Conservation (phyloP, 2,329 filamentous ascomycete genomes). For the Pseudofabraea citricarpa region DNA sequence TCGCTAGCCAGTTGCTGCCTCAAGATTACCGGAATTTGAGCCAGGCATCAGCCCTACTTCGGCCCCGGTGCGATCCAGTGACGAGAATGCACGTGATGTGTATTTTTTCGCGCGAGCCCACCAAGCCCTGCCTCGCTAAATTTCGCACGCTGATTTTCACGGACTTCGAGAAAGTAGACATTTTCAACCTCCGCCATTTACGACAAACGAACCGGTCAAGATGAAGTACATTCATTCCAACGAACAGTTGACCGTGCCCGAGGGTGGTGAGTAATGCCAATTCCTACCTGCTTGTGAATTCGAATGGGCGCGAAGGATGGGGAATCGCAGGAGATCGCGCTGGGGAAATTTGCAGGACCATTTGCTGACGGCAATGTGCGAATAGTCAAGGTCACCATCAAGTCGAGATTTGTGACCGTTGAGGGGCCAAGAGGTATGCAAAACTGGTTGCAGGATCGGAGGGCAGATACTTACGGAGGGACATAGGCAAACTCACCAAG, state of each 20-base stretch:
- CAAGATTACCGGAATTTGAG: neutral
- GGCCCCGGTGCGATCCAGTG: too few relatives aligned
- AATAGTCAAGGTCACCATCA: constrained; percentile 95
- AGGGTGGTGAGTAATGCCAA: constrained; percentile 79
- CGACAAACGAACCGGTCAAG: constrained; percentile 48
- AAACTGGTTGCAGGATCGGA: constrained; percentile 9
- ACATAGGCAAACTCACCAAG: constrained; percentile 86
- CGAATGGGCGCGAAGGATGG: too few relatives aligned
- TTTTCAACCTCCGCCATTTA: constrained; percentile 15
- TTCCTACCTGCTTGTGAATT: too few relatives aligned
- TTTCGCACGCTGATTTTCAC: constrained; percentile 3
- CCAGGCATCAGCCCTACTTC: neutral
- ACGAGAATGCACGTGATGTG: too few relatives aligned
- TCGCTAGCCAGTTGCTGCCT: neutral
- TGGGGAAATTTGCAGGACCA: too few relatives aligned
- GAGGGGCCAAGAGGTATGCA: constrained; percentile 85
- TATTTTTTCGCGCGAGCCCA: too few relatives aligned
- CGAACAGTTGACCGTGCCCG: constrained; percentile 92
- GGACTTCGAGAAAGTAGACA: constrained; percentile 3
- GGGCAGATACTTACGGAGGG: constrained; percentile 26
- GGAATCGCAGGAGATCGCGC: too few relatives aligned
- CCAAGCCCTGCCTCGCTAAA: neutral
- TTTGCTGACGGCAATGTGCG: constrained; percentile 32
- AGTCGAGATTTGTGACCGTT: constrained; percentile 93
- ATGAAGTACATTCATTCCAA: constrained; percentile 99